Percentiles rank a stretch among this genome's conserved stretches.
Evolutionary conservation across 2,329 filamentous ascomycete species (phyloP).

Genomic region (Botrytis fragariae): DNA sequence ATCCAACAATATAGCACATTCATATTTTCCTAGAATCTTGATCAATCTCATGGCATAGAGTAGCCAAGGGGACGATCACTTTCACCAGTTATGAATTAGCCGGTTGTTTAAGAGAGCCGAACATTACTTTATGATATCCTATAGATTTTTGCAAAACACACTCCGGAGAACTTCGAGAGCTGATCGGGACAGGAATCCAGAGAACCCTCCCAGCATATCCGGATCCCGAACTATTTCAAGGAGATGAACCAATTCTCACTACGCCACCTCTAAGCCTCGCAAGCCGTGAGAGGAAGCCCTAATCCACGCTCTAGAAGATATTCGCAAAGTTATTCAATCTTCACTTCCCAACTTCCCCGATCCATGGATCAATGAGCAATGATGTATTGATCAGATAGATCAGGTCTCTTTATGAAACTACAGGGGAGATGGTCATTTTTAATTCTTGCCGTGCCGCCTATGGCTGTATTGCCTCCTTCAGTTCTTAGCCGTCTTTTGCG

Average conservation of each 20-base stretch:
- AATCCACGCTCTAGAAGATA: neutral
- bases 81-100: neutral
- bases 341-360: neutral
- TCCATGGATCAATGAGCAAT: neutral
- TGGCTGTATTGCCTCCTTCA: neutral
- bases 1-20: too few species aligned
- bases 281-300: neutral
- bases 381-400: neutral
- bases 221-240: rapidly evolving
- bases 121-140: too few species aligned
- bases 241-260: rapidly evolving
- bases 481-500: neutral
- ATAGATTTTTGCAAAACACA: too few species aligned
- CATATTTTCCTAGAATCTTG: neutral
- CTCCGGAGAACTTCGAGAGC: too few species aligned
- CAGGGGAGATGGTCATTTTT: neutral
- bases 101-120: neutral
- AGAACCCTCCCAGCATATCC: neutral
- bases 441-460: neutral
- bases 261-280: neutral
- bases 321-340: neutral
- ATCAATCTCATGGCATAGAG: neutral
- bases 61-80: neutral
- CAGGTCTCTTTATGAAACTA: neutral
- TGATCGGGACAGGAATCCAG: neutral